phyloP scores from a whole-genome alignment of 1,139 yeast genomes.

The Geotrichum siamense region DNA sequence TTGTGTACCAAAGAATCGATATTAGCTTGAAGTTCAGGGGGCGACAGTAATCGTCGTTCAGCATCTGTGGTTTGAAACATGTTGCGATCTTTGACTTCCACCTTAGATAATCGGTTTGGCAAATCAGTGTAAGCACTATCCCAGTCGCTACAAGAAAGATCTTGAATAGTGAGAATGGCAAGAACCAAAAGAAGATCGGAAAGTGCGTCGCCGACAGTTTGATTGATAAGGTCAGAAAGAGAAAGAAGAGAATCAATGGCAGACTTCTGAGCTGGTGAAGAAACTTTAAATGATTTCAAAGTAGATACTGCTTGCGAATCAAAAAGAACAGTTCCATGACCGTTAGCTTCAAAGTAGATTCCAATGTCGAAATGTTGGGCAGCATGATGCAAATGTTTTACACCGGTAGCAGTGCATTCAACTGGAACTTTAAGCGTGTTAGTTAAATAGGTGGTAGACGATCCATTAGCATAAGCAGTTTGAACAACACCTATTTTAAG shows the following conservation, averaged over 20 bases:
- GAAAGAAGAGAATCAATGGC: constrained; percentile 50
- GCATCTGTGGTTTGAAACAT: constrained; percentile 82
- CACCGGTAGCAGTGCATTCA: constrained; percentile 90
- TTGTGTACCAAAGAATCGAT: constrained; percentile 60
- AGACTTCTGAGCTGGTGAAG: constrained; percentile 35
- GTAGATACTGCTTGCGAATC: constrained; percentile 48
- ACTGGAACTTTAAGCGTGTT: constrained; percentile 66
- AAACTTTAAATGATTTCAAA: constrained; percentile 29
- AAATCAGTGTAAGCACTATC: constrained; percentile 68
- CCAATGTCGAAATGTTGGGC: constrained; percentile 84
- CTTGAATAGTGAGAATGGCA: constrained; percentile 52
- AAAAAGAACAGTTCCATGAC: constrained; percentile 96
- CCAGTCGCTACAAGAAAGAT: constrained; percentile 65
- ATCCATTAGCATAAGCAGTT: constrained; percentile 96
- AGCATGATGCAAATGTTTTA: constrained; percentile 86
- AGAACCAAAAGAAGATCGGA: constrained; percentile 78
- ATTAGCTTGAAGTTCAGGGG: constrained; percentile 65
- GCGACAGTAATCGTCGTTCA: constrained; percentile 71
- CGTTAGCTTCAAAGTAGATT: constrained; percentile 94
- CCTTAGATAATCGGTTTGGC: constrained; percentile 79
- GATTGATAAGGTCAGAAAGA: constrained; percentile 72
- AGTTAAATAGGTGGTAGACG: constrained; percentile 67
- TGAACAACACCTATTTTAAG: constrained; percentile 77
- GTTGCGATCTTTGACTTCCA: constrained; percentile 72
- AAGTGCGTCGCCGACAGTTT: constrained; percentile 95